Evolutionary conservation across 805 yeast species (phyloP).

Genomic region (Starmerella sp.): DNA sequence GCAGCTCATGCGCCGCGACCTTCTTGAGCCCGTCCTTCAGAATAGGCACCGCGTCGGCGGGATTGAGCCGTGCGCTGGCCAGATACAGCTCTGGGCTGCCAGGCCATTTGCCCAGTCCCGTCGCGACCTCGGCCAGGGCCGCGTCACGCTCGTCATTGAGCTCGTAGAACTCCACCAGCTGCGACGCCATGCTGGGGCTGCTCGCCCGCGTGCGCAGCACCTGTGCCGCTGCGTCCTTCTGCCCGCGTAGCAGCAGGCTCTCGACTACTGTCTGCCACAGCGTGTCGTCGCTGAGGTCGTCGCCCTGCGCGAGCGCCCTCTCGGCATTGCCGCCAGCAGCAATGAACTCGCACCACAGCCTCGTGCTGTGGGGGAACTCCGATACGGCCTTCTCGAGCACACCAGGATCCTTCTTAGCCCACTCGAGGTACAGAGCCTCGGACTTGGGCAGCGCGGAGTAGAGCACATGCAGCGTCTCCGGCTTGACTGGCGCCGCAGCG

Average conservation of each 20-base stretch:
- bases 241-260: neutral
- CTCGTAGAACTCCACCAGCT: neutral
- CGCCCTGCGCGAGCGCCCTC: neutral
- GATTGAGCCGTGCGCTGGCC: neutral
- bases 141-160: neutral
- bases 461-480: neutral
- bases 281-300: neutral
- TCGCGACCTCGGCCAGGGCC: neutral
- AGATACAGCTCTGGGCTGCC: neutral
- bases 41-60: neutral
- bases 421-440: neutral
- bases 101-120: conserved; percentile 3
- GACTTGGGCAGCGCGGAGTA: neutral
- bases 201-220: neutral
- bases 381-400: neutral
- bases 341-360: neutral
- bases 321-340: neutral
- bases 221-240: neutral
- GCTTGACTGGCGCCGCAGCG: neutral
- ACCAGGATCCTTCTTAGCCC: neutral
- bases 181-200: neutral
- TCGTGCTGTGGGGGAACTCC: neutral
- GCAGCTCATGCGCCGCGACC: neutral
- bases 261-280: neutral
- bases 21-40: neutral